A percentile compares a stretch with the other conserved stretches of the same genome.
Evolutionary conservation across 1,284 basidiomycete genomes (phyloP).

Genomic region (Sporisorium graminicola): DNA sequence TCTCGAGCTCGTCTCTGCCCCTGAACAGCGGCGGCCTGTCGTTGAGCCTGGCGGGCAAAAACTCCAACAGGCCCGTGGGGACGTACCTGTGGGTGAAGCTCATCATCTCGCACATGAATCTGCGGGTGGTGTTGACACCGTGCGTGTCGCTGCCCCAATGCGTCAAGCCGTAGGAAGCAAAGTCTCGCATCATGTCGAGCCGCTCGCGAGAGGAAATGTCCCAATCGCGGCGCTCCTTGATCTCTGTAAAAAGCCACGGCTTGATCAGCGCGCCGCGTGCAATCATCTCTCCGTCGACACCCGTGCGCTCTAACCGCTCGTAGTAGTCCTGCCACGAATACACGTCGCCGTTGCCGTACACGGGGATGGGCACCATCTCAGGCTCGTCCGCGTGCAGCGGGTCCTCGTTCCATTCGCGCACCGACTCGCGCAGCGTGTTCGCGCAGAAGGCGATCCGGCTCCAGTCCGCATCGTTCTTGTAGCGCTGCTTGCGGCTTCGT

Average conservation of each 20-base stretch:
- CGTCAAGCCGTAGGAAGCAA: conserved; percentile 58
- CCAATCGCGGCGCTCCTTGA: conserved; percentile 85
- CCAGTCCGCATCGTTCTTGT: conserved; percentile 69
- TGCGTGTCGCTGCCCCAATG: conserved; percentile 69
- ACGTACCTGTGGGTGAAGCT: conserved; percentile 96
- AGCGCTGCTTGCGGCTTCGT: conserved; percentile 71
- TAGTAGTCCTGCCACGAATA: conserved; percentile 89
- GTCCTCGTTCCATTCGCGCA: conserved; percentile 63
- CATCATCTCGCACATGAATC: conserved; percentile 93
- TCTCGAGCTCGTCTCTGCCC: conserved; percentile 85
- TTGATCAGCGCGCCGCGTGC: conserved; percentile 95
- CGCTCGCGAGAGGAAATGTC: conserved; percentile 91
- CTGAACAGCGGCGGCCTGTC: conserved; percentile 87
- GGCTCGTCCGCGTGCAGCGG: conserved; percentile 49
- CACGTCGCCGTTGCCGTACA: conserved; percentile 95
- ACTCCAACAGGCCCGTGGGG: conserved; percentile 91
- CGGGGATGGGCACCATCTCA: conserved; percentile 81
- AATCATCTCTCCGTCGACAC: conserved; percentile 95
- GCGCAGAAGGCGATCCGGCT: conserved; percentile 80
- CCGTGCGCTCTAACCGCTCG: conserved; percentile 79
- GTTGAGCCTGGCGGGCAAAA: conserved; percentile 84
- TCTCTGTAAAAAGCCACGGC: conserved; percentile 83
- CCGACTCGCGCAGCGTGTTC: conserved; percentile 79
- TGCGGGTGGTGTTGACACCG: conserved; percentile 90
- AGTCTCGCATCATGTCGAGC: conserved; percentile 83